A percentile compares a stretch with the other conserved stretches of the same genome.
These are phyloP conservation scores for Karstenula rhodostoma DNA, from an alignment of 2,329 filamentous ascomycete genomes.

Conservation along the genomic window DNA sequence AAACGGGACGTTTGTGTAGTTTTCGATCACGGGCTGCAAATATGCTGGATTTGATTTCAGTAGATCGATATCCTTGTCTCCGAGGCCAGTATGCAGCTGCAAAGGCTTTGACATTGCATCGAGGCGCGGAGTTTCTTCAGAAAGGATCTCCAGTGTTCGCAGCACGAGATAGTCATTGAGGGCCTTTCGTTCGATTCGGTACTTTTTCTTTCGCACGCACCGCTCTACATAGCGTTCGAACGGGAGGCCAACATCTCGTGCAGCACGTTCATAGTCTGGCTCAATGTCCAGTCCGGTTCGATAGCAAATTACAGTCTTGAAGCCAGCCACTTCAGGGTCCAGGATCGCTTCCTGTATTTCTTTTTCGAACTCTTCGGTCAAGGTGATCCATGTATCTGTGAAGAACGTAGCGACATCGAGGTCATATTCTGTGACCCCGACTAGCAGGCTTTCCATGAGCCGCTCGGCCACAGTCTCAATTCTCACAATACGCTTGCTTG, in stretches of 20 bases:
- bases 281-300: constrained; percentile 72
- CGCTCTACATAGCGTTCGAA: constrained; percentile 54
- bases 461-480: constrained; percentile 76
- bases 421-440: constrained; percentile 47
- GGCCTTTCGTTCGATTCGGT: constrained; percentile 67
- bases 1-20: constrained; percentile 74
- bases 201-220: constrained; percentile 50
- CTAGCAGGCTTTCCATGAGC: constrained; percentile 63
- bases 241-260: constrained; percentile 42
- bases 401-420: constrained; percentile 44
- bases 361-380: constrained; percentile 60
- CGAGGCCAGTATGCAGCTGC: constrained; percentile 84
- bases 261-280: constrained; percentile 52
- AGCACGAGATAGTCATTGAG: constrained; percentile 77
- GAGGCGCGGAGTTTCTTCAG: constrained; percentile 43
- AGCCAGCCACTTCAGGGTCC: constrained; percentile 75
- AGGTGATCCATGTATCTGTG: constrained; percentile 51
- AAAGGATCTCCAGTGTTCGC: constrained; percentile 67
- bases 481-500: constrained; percentile 76
- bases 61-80: constrained; percentile 79
- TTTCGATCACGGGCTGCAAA: constrained; percentile 75
- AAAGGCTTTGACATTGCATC: constrained; percentile 70
- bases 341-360: constrained; percentile 65
- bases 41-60: constrained; percentile 76
- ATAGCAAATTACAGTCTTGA: constrained; percentile 87